Base-by-base conservation (phyloP, 2,329 filamentous ascomycete genomes). In the Falciphora oryzae region DNA sequence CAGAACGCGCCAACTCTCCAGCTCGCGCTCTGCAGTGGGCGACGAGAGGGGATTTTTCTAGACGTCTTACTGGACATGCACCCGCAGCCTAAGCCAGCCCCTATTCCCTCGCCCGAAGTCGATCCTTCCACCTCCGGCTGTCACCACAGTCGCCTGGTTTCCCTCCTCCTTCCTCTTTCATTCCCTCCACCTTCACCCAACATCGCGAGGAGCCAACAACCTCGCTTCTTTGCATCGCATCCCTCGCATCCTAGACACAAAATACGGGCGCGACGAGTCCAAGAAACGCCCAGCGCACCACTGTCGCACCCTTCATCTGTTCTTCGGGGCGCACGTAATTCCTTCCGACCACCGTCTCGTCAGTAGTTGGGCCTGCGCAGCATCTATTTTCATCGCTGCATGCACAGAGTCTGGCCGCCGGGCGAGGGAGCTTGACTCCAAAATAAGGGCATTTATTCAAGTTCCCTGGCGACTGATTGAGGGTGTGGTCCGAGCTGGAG, bases 321-420 rank as follows among this genome's bases (percentile, higher is more conserved):
- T 53, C 7, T 53, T 25, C n/a, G 18, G 22, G n/a, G 44, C 44
- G 44, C 44, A 53, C 44, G 38, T 22, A 7, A 44, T 25, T 58
- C n/a, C 7, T 58, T 16, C 57, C 57, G 18, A 1, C 10, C 14
- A 11, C 29, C 57, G 27, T 29, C 38, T 44, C 27, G 27, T 29
- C 29, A 14, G 27, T 58, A 7, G 27, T 58, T 18, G 25, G 38
- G 57, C 57, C 57, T 57, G 25, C 57, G 57, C 25, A 14, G 28
- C 31, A 25, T 35, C 58, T 60, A 60, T 60, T 60, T 60, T 60
- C 16, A 35, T 60, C 58, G 22, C 58, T 60, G 58, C 58, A 38
- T 35, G 22, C 58, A 28, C 57, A 27, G 29, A 53, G 44, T 22
- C 44, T 53, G 44, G 7, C 44, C 22, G 44, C 10, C 44, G 7